These are phyloP conservation scores for Kurtzmaniella quercitrusa DNA, from an alignment of 1,139 yeast genomes.

Conservation along the genomic window DNA sequence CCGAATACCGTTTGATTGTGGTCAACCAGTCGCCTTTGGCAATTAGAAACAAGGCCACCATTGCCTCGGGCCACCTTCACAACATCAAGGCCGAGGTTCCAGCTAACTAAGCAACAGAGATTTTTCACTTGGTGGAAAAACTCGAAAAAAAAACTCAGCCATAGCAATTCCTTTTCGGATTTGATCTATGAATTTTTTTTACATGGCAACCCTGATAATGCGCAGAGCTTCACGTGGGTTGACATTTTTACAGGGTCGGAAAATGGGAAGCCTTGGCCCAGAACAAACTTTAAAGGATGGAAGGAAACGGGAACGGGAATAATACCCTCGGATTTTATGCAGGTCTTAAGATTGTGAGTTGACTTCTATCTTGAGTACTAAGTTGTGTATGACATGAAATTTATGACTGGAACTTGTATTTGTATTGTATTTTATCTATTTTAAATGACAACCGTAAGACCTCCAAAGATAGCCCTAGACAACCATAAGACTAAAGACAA, in stretches of 20 bases:
- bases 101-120: not conserved
- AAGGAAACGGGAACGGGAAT: not conserved
- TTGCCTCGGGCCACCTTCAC: constrained; percentile 1
- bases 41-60: constrained; percentile 15
- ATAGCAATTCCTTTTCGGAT: not conserved
- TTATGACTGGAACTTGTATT: not conserved
- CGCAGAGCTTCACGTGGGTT: not conserved
- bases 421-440: too few species aligned
- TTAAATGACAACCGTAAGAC: too few species aligned
- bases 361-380: not conserved
- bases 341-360: not conserved
- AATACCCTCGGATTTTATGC: not conserved
- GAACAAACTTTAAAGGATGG: not conserved
- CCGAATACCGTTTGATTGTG: constrained; percentile 51
- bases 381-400: not conserved
- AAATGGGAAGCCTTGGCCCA: not conserved
- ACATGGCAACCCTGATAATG: not conserved
- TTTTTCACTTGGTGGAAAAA: too few species aligned
- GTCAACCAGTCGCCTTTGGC: constrained; percentile 49
- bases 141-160: not conserved
- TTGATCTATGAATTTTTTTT: not conserved
- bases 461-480: too few species aligned
- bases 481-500: too few species aligned
- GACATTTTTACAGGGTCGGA: not conserved
- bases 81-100: not conserved